Base-by-base conservation (phyloP, 352 stramenopile species). In the Phytophthora tentaculata region DNA sequence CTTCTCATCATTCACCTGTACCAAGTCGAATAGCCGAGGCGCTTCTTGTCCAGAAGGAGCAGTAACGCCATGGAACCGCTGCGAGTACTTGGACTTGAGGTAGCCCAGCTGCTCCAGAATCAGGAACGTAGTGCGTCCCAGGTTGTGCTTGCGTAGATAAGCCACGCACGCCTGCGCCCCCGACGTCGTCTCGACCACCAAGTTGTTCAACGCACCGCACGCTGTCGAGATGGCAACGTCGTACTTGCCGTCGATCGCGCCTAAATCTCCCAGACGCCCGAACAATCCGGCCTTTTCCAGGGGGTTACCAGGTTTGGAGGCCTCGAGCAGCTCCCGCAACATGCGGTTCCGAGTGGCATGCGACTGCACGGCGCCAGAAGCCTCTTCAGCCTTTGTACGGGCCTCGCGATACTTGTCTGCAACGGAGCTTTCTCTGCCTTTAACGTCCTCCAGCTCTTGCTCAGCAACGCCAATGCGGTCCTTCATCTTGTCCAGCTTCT, bases 191-290 rank as follows among this genome's bases (percentile, higher is more conserved):
- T 99, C 93, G 1, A 99, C 97, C 2, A 99, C 97, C 60, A 99
- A 88, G 61, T 99, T 86, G 70, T 99, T 97, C 3, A 99, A 79
- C 56, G 93, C 94, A 35, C 91, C 86, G 71, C 97, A 99, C 0
- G 98, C 97, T 26, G 98, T 99, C 7, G 96, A 99, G 51, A 99
- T 96, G 19, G 98, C 98, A 29, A 99, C 95, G 77, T 99, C 98
- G 73, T 99, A 99, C 56, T 98, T 91, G 48, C 79, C 84, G 54
- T 96, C 85, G 69, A 99, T 99, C 1, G 90, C 88, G 19, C 97
- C 97, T 47, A 99, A 84, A 71, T 99, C 98, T 23, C 98, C 98
- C 1, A 99, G 84, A 65, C 98, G 94, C 28, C 98, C 98, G 44
- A 93, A 92, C 3, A 99, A 74, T 7, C 97, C 97, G 41, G 93